phyloP scores from a whole-genome alignment of 768 basidiomycete genomes.

The Serpula lacrymans region DNA sequence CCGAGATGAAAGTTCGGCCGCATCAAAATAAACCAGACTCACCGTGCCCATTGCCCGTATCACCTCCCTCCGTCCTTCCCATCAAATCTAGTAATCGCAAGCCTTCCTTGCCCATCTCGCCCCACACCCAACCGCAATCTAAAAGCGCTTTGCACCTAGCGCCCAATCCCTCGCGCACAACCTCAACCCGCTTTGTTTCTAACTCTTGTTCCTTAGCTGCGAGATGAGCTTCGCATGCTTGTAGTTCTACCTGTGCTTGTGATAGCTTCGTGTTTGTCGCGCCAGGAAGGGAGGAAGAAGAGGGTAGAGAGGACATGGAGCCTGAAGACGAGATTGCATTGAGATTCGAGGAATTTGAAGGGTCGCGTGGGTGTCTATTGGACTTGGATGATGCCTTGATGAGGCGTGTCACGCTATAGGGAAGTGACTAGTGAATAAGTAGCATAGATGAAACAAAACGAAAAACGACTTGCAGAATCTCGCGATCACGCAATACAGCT shows the following conservation, averaged over 20 bases:
- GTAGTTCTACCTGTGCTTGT: constrained; percentile 71
- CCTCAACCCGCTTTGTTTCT: constrained; percentile 44
- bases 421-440: neutral
- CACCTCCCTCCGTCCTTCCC: neutral
- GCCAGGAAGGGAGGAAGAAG: constrained; percentile 20
- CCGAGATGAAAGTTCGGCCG: no score
- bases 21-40: no score
- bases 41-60: constrained; percentile 2
- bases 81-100: constrained; percentile 29
- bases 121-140: constrained; percentile 68
- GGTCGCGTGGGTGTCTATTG: constrained; percentile 37
- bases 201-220: constrained; percentile 68
- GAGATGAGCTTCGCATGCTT: constrained; percentile 78
- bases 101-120: constrained; percentile 62
- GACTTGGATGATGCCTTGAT: constrained; percentile 76
- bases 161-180: constrained; percentile 60
- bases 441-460: neutral
- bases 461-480: constrained; percentile 64
- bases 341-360: constrained; percentile 28
- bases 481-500: constrained; percentile 68
- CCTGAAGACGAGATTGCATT: constrained; percentile 33
- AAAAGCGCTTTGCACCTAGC: constrained; percentile 61
- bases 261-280: constrained; percentile 44
- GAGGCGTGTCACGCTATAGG: constrained; percentile 65
- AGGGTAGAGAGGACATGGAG: constrained; percentile 40